phyloP scores from a whole-genome alignment of 2,329 filamentous ascomycete genomes.

The Trichophyton benhamiae region DNA sequence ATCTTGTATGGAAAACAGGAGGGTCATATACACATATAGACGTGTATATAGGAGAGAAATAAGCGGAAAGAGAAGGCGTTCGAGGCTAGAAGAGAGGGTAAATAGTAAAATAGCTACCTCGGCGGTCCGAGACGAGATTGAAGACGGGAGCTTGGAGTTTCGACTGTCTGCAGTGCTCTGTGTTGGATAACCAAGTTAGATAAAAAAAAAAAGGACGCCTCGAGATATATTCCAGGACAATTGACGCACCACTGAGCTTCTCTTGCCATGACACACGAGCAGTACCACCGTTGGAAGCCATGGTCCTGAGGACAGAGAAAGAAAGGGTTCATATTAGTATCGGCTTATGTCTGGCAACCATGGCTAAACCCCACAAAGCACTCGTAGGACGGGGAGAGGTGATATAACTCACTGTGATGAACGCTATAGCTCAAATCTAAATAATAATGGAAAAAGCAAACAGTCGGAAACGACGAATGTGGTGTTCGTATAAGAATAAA shows the following conservation, averaged over 20 bases:
- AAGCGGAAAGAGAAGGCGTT: conserved; percentile 10
- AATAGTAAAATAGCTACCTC: conserved; percentile 41
- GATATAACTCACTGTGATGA: conserved; percentile 2
- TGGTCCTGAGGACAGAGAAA: background rate
- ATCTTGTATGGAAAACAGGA: background rate
- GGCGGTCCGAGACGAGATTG: conserved; percentile 60
- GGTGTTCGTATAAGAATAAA: background rate
- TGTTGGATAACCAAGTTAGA: conserved; percentile 10
- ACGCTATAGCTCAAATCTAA: background rate
- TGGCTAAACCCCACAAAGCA: background rate
- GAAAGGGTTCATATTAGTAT: background rate
- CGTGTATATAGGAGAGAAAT: background rate
- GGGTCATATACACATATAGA: background rate
- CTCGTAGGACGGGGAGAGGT: background rate
- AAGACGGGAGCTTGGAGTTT: conserved; percentile 48
- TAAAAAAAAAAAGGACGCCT: background rate
- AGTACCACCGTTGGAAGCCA: conserved; percentile 18
- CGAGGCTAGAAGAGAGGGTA: conserved; percentile 10
- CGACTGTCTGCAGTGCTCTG: conserved; percentile 47
- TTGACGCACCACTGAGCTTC: conserved; percentile 41
- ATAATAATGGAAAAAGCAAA: background rate
- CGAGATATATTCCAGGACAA: conserved; percentile 10
- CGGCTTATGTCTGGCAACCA: background rate
- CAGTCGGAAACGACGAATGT: background rate
- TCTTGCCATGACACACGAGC: conserved; percentile 41